phyloP scores from a whole-genome alignment of 2,329 filamentous ascomycete species.

The Colletotrichum sp. region DNA sequence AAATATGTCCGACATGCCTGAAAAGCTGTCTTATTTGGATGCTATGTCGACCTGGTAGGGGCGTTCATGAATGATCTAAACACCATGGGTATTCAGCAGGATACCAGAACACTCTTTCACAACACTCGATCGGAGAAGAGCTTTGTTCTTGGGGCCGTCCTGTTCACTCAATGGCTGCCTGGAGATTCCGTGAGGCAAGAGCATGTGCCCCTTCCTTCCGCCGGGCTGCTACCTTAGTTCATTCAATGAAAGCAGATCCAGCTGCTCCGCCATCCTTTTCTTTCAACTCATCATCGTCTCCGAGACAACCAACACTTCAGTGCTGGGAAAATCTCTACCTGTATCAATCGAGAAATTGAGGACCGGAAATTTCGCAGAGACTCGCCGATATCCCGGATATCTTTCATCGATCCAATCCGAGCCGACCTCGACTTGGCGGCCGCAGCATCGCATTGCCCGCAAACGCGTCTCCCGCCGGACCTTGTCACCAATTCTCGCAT shows the following conservation, averaged over 20 bases:
- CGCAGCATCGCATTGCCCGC: too few species aligned
- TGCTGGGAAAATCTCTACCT: neutral
- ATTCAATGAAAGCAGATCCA: neutral
- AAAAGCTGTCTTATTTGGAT: too few species aligned
- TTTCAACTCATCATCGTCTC: neutral
- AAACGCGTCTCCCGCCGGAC: too few species aligned
- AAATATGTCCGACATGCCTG: too few species aligned
- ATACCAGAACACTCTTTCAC: too few species aligned
- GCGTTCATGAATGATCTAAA: too few species aligned
- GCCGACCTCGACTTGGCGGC: neutral
- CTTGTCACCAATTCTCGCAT: too few species aligned
- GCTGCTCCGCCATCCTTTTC: neutral
- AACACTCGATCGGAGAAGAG: too few species aligned
- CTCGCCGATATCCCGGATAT: neutral
- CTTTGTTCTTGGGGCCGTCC: too few species aligned
- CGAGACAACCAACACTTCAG: neutral
- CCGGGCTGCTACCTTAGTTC: neutral
- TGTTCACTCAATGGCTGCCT: neutral
- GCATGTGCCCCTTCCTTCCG: neutral
- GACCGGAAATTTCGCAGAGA: neutral
- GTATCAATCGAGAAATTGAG: neutral
- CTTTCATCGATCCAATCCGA: neutral
- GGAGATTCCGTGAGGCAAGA: neutral
- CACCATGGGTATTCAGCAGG: too few species aligned
- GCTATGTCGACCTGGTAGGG: too few species aligned